Evolutionary conservation across 306 rosid genomes (phyloP), one percentile per base, ranked within the genome.

Genomic region (Vigna nakashimae): DNA sequence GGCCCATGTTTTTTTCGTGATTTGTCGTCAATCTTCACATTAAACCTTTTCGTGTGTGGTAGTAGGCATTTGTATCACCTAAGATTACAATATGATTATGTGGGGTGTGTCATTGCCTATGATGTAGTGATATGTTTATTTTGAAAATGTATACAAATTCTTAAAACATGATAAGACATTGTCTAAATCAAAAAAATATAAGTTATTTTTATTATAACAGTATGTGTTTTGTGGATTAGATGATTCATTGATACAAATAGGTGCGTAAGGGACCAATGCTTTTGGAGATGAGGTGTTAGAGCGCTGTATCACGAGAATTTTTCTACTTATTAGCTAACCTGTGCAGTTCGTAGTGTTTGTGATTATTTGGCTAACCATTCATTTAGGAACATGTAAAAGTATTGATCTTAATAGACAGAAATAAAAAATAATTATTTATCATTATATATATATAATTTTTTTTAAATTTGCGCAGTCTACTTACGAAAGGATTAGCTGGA

Each of bases 401-500:
- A 15, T 46, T 4, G 9, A 15, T 57, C 65, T 51, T 38, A 13
- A 2, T 75, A 18, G 30, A 17, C 22, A 73, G 24, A 56, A 57
- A 48, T 50, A 12, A 48, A 17, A 51, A 36, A 34, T 16, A 59
- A 49, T 49, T 34, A 43, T 28, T n/a, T 12, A 11, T 9, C 53
- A 42, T 45, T 45, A 5, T 46, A 3, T 9, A 0, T 42, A 45
- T 42, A 45, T 36, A 2, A n/a, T n/a, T 26, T 2, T 18, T 71
- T 43, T 65, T 22, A 18, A 13, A 42, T 71, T 32, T 71, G 78
- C 16, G 56, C 88, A 86, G 92, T 51, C 64, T 88, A 40, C 73
- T 84, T 50, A 77, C 86, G 42, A 77, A 82, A 86, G 92, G 92
- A 80, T 82, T 82, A 77, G 87, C 90, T 69, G 89, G 92, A 80